phyloP scores from a whole-genome alignment of 371 early-diverging fungal genomes.

The Mortierella sp. region DNA sequence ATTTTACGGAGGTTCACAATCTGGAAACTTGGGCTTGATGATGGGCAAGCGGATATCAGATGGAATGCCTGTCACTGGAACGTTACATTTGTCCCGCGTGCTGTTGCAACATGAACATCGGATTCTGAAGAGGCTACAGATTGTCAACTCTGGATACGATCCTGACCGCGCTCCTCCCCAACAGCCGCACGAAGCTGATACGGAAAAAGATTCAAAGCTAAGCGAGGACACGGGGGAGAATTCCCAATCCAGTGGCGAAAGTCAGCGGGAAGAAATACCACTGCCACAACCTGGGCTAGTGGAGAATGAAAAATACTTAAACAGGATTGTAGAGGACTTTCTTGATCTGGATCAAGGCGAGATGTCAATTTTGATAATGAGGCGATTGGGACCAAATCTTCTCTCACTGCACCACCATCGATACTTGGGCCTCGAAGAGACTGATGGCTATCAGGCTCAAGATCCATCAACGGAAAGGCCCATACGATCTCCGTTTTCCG shows the following conservation, averaged over 20 bases:
- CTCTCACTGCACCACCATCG: constrained; percentile 37
- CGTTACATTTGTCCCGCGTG: constrained; percentile 41
- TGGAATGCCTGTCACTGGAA: constrained; percentile 31
- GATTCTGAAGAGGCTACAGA: constrained; percentile 36
- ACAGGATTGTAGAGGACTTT: constrained; percentile 45
- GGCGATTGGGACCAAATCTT: constrained; percentile 35
- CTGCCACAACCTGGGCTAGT: constrained; percentile 8
- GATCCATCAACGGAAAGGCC: constrained; percentile 4
- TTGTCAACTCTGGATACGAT: constrained; percentile 28
- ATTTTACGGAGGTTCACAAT: constrained; percentile 43
- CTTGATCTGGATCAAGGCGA: constrained; percentile 42
- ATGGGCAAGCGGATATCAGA: constrained; percentile 42
- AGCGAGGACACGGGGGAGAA: not conserved
- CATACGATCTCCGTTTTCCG: constrained; percentile 39
- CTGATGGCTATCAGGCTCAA: constrained; percentile 27
- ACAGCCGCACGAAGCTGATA: constrained; percentile 15
- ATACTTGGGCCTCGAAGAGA: constrained; percentile 34
- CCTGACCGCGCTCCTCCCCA: constrained; percentile 8
- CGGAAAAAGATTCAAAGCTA: not conserved
- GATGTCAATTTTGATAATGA: constrained; percentile 44
- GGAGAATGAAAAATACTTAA: constrained; percentile 41
- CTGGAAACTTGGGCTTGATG: constrained; percentile 50
- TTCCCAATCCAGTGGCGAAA: too few relatives aligned
- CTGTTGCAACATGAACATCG: constrained; percentile 49
- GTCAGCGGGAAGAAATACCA: not conserved